A percentile compares a stretch with the other conserved stretches of the same genome.
These are phyloP conservation scores for Mycosphaerella sp. DNA, from an alignment of 2,329 filamentous ascomycete species.

Conservation along the genomic window DNA sequence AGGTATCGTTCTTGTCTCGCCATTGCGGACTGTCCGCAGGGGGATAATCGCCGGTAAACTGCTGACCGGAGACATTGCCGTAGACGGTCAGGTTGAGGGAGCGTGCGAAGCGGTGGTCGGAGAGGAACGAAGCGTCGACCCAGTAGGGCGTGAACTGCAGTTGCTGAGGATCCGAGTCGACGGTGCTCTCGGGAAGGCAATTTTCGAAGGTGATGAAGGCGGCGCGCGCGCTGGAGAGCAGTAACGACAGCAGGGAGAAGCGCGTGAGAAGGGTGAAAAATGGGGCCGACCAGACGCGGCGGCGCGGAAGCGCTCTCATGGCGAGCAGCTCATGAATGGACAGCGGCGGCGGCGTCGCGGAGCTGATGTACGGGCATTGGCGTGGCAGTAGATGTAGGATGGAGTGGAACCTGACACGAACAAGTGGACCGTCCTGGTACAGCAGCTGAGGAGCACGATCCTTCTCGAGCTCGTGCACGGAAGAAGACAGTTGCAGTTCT, in stretches of 20 bases:
- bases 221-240: conserved; percentile 46
- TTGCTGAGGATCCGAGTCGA: conserved; percentile 51
- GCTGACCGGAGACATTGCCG: conserved; percentile 80
- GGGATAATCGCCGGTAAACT: conserved; percentile 53
- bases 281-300: conserved; percentile 13
- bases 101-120: conserved; percentile 53
- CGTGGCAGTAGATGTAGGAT: background rate
- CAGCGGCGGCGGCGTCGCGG: background rate
- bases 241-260: conserved; percentile 36
- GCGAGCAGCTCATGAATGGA: conserved; percentile 9
- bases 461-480: no score
- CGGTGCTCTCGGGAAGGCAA: conserved; percentile 59
- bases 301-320: conserved; percentile 21
- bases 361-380: background rate
- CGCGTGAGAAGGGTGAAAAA: conserved; percentile 10
- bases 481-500: no score
- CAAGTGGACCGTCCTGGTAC: no score
- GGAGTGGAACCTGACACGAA: no score
- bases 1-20: conserved; percentile 53
- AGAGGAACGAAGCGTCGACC: conserved; percentile 63
- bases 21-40: conserved; percentile 52
- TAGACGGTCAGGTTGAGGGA: conserved; percentile 73
- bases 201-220: conserved; percentile 75
- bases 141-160: conserved; percentile 75
- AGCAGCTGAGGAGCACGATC: no score